Conservation (phyloP, 2,329 filamentous ascomycete species). For the Epichloe gansuensis region DNA sequence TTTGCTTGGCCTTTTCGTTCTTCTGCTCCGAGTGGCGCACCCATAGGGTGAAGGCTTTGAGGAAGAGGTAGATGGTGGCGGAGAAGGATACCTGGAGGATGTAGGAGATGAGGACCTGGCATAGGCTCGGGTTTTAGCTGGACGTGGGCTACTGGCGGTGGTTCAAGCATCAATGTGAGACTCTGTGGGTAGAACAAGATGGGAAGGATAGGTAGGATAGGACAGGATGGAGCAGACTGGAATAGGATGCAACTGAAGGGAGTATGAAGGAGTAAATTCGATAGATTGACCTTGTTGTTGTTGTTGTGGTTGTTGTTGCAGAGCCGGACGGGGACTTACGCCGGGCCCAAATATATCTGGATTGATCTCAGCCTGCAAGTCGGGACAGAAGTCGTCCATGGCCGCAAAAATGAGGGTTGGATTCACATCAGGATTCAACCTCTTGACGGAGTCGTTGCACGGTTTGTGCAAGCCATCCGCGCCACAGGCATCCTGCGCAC, state of each 20-base stretch:
- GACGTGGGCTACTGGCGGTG: no score
- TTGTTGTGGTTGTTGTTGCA: no score
- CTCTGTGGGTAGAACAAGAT: no score
- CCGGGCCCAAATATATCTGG: constrained; percentile 27
- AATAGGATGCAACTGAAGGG: no score
- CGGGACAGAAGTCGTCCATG: constrained; percentile 23
- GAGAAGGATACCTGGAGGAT: constrained; percentile 25
- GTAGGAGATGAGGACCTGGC: constrained; percentile 26
- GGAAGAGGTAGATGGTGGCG: constrained; percentile 19
- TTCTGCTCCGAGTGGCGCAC: constrained; percentile 19
- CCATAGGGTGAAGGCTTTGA: constrained; percentile 24
- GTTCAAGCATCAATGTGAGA: no score
- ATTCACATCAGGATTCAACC: constrained; percentile 14
- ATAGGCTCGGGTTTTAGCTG: no score
- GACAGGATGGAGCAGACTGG: no score
- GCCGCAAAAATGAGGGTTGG: constrained; percentile 20
- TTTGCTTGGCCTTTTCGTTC: neutral
- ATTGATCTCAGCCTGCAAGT: constrained; percentile 24
- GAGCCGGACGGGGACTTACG: constrained; percentile 12
- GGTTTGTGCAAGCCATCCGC: constrained; percentile 20
- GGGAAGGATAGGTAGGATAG: no score
- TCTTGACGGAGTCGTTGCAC: constrained; percentile 17
- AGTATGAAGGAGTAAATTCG: no score
- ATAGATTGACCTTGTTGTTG: no score
- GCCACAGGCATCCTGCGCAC: constrained; percentile 22